A percentile compares a stretch with the other conserved stretches of the same genome.
These are phyloP conservation scores for Chloris gayana DNA, from an alignment of 176 grass and related monocot species.

Conservation along the genomic window DNA sequence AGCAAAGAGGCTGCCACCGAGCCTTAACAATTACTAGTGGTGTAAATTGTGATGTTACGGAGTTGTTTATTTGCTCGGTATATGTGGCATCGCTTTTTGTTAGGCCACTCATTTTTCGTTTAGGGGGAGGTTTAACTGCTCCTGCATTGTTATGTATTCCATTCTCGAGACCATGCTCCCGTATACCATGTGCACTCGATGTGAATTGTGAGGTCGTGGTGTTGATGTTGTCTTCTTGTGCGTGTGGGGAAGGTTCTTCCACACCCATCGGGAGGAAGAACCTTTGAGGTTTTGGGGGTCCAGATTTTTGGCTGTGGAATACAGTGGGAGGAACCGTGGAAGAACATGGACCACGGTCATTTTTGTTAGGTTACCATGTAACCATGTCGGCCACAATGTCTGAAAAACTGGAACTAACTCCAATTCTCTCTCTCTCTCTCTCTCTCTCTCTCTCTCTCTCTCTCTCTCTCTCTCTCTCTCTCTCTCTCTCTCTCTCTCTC, in stretches of 20 bases:
- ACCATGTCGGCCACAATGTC: not conserved
- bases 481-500: no score
- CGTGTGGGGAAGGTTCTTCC: no score
- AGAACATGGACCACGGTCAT: not conserved
- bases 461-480: no score
- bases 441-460: no score
- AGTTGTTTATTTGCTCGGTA: not conserved
- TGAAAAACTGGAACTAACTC: no score
- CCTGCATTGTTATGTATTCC: not conserved
- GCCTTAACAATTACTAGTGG: not conserved
- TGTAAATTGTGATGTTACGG: not conserved
- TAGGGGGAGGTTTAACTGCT: slow-evolving; percentile 18
- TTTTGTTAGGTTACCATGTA: not conserved
- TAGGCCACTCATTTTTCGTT: not conserved
- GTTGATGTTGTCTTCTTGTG: slow-evolving; percentile 12
- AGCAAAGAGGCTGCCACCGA: not conserved
- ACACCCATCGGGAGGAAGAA: slow-evolving; percentile 13
- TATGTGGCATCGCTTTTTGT: not conserved
- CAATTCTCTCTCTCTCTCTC: no score
- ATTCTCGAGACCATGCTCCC: not conserved
- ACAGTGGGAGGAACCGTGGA: no score
- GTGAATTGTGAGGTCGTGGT: slow-evolving; percentile 22
- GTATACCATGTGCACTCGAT: slow-evolving; percentile 20
- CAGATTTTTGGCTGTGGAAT: no score
- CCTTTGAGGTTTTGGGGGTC: not conserved